Base-by-base conservation (phyloP, 345 rosid species). In the Brassica carinata region DNA sequence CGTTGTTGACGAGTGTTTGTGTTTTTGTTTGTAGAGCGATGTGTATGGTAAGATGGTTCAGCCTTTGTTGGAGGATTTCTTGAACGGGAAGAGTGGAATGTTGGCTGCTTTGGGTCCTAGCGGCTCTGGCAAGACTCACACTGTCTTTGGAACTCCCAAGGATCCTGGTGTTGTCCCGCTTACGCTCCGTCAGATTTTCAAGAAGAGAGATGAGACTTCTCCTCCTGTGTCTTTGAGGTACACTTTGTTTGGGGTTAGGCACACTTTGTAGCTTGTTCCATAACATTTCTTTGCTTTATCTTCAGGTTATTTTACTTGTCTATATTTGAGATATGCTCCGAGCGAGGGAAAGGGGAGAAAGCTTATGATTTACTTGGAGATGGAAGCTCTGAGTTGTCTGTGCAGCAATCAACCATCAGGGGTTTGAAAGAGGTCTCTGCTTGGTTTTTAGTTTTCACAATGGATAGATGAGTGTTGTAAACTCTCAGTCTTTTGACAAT, bases 121-220 rank as follows among this genome's bases (percentile, higher is more conserved):
- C 11, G 98, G 97, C 71, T 93, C 99, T 0, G 98, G 99, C 43
- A 95, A 95, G 88, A 95, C 99, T 17, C 93, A 93, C 69, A 95
- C 99, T 0, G 92, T 95, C 65, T 95, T 95, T 33, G 98, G 98
- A 58, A 85, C 73, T 74, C 82, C 87, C 0, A 84, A 85, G 78
- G 87, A 93, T 34, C 98, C 97, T 13, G 99, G 99, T 15, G 87
- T 93, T 87, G 91, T 95, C 57, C 91, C 94, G 2, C 89, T 86
- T 38, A 87, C 88, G 0, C 87, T 95, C 53, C 77, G 85, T 74
- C 85, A 86, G 18, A 87, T 95, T 79, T 91, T 95, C 81, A 84
- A 72, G 15, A 78, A 67, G 68, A 66, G 13, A 0, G 48, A 74
- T 36, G 80, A 38, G n/a, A 29, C 55, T 57, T 75, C 48, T 75